These are phyloP conservation scores for Micractinium sp. DNA, from an alignment of 139 green algal species.

Conservation along the genomic window DNA sequence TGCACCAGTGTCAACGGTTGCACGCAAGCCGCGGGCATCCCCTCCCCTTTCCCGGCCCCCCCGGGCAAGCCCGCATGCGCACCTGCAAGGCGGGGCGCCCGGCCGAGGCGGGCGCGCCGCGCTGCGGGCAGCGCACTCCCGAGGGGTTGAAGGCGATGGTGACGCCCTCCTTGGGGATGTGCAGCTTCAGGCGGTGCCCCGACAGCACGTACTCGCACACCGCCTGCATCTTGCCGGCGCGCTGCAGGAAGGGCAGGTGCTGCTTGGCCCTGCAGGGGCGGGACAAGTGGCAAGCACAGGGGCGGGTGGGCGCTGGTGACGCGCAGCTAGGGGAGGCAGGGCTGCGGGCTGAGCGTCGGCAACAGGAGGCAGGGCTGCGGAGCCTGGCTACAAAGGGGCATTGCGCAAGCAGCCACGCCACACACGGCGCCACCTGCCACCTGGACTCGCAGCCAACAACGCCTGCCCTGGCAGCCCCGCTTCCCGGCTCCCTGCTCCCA, in stretches of 20 bases:
- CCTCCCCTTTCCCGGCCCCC: no score
- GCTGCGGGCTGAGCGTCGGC: no score
- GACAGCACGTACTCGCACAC: constrained; percentile 89
- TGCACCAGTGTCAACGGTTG: no score
- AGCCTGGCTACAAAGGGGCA: no score
- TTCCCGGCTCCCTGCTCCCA: no score
- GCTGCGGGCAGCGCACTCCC: constrained; percentile 76
- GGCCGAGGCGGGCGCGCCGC: constrained; percentile 48
- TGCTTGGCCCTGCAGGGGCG: constrained; percentile 70
- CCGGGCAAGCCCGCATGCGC: neutral
- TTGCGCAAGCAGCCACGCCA: no score
- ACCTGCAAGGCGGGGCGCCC: constrained; percentile 51
- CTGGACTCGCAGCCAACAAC: no score
- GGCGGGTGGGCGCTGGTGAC: neutral
- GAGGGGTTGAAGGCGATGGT: constrained; percentile 89
- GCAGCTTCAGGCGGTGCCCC: constrained; percentile 84
- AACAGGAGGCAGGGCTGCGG: no score
- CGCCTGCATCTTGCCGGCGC: constrained; percentile 69
- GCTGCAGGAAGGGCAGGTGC: constrained; percentile 95
- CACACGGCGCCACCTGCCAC: no score
- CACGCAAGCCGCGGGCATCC: no score
- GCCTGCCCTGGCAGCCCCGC: no score
- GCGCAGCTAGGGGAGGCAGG: neutral
- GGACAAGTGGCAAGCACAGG: no score
- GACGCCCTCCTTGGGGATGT: constrained; percentile 88